A percentile compares a stretch with the other conserved stretches of the same genome.
Evolutionary conservation across 495 filamentous ascomycete genomes (phyloP).

Genomic region (Aspergillus diversus): DNA sequence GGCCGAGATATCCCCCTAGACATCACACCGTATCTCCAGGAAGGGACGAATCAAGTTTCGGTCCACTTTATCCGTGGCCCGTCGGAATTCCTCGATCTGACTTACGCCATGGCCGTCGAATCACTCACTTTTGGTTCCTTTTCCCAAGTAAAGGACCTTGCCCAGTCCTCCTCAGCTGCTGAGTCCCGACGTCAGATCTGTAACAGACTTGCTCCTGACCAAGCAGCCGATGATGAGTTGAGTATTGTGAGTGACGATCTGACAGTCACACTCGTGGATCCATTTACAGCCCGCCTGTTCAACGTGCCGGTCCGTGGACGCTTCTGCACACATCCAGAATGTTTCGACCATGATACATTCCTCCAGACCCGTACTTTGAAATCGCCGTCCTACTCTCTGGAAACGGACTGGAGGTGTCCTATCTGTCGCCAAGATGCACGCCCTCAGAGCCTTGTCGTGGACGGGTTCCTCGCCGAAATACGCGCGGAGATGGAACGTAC

Average conservation of each 20-base stretch:
- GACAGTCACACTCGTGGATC: slow-evolving; percentile 76
- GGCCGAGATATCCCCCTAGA: slow-evolving; percentile 78
- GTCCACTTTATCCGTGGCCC: slow-evolving; percentile 51
- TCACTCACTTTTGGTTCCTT: slow-evolving; percentile 58
- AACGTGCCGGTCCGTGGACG: slow-evolving; percentile 68
- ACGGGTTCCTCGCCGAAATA: slow-evolving; percentile 69
- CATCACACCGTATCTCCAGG: slow-evolving; percentile 57
- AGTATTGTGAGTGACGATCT: slow-evolving; percentile 63
- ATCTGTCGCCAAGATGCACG: slow-evolving; percentile 76
- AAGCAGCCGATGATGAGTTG: slow-evolving; percentile 58
- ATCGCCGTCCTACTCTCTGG: slow-evolving; percentile 55
- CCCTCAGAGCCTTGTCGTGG: slow-evolving; percentile 67
- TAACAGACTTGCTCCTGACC: slow-evolving; percentile 39
- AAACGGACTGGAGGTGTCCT: slow-evolving; percentile 84
- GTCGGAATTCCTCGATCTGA: slow-evolving; percentile 36
- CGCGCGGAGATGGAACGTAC: slow-evolving; percentile 48
- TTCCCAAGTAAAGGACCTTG: slow-evolving; percentile 49
- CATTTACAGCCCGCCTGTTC: slow-evolving; percentile 72
- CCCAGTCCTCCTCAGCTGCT: slow-evolving; percentile 28
- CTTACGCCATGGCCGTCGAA: slow-evolving; percentile 66
- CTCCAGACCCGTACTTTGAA: slow-evolving; percentile 62
- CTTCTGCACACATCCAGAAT: slow-evolving; percentile 71
- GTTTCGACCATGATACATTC: slow-evolving; percentile 86
- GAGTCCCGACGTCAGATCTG: slow-evolving; percentile 42
- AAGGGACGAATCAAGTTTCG: slow-evolving; percentile 62